Base-by-base conservation (phyloP, 2,329 filamentous ascomycete species). In the Fusarium sterilihyphosum region DNA sequence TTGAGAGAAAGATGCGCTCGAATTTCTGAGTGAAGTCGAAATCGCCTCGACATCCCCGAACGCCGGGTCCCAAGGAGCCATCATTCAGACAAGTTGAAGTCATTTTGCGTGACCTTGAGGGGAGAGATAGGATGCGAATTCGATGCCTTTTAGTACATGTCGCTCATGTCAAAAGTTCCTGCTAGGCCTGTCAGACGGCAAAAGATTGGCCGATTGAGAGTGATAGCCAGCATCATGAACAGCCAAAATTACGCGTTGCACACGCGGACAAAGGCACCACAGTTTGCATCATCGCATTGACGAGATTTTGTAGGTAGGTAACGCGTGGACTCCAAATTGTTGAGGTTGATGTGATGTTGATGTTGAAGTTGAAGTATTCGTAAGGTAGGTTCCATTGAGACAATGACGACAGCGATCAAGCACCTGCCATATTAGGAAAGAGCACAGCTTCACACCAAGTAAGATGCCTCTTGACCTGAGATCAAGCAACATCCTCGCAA, bases 21-120 rank as follows among this genome's bases (percentile, higher is more conserved):
- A 89, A 88, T 35, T 81, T 82, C 57, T 88, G 78, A 2, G 86
- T 88, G 65, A 88, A 87, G 74, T 88, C 86, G 62, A 88, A 88
- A 65, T 86, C 83, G 58, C 79, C 82, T 16, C 86, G 84, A 63
- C 86, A 88, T 29, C 84, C 85, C 16, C 72, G 72, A n/a, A 88
- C 84, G 12, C 77, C 73, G 0, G 86, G 86, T 7, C 86, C 86
- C 26, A 87, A 81, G 29, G 81, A 75, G 47, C 76, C 74, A 66
- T 86, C 85, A 73, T 82, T 81, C 54, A 77, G 69, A 54, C 83
- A 56, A 33, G 70, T 73, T 14, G 74, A 77, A 56, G 35, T 73
- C 78, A 79, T 79, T 20, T 41, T 37, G 35, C 26, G 22, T 20
- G 35, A 43, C 22, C 5, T 65, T 57, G 61, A 20, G 16, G 38